A percentile compares a stretch with the other conserved stretches of the same genome.
Evolutionary conservation across 192 early-diverging fungal genomes (phyloP).

Genomic region (Coemansia guatemalensis): DNA sequence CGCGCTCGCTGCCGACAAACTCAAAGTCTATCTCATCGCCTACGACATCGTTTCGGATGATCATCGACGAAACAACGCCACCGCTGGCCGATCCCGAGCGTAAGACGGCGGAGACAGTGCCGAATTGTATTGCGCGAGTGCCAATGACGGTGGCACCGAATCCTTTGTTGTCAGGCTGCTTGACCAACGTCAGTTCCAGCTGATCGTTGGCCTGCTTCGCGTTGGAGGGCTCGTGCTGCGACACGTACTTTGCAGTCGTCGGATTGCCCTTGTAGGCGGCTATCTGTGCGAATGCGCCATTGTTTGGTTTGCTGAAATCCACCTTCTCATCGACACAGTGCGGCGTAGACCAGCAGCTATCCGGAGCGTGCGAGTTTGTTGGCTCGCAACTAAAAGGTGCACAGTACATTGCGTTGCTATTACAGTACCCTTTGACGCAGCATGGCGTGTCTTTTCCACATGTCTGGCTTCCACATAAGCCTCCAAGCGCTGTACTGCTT

Average conservation of each 20-base stretch:
- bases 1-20: constrained; percentile 56
- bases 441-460: constrained; percentile 52
- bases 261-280: constrained; percentile 59
- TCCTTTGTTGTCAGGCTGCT: constrained; percentile 46
- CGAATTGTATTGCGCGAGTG: constrained; percentile 60
- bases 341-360: constrained; percentile 46
- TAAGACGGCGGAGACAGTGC: constrained; percentile 57
- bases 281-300: constrained; percentile 25
- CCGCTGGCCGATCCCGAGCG: constrained; percentile 50
- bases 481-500: constrained; percentile 11
- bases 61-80: constrained; percentile 63
- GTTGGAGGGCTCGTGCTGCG: constrained; percentile 58
- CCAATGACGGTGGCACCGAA: constrained; percentile 60
- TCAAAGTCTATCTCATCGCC: constrained; percentile 73
- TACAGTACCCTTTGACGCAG: constrained; percentile 54
- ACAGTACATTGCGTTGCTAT: constrained; percentile 47
- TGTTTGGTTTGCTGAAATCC: constrained; percentile 23
- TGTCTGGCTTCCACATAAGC: constrained; percentile 21
- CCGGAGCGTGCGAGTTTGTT: constrained; percentile 24
- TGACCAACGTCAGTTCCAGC: constrained; percentile 48
- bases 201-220: constrained; percentile 46
- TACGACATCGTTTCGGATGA: constrained; percentile 54
- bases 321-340: constrained; percentile 41
- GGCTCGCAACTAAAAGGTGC: constrained; percentile 48
- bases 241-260: constrained; percentile 41